Evolutionary conservation across 768 basidiomycete genomes (phyloP).

Genomic region (Leccinellum luteum): DNA sequence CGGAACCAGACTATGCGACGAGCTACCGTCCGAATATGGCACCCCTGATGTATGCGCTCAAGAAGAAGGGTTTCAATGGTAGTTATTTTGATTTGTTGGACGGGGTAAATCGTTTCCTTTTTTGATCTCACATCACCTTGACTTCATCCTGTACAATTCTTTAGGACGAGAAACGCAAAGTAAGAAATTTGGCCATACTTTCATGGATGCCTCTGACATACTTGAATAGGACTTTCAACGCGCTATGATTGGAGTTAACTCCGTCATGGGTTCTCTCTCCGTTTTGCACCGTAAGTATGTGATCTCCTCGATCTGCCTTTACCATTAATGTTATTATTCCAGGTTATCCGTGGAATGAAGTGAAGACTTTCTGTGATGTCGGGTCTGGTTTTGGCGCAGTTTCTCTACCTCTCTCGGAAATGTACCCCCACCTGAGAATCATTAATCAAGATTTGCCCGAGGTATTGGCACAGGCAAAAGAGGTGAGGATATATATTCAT

Average conservation of each 20-base stretch:
- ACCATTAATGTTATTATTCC: background rate
- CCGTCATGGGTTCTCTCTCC: constrained; percentile 23
- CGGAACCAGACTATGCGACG: constrained; percentile 22
- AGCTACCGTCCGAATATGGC: constrained; percentile 22
- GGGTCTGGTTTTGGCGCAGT: constrained; percentile 29
- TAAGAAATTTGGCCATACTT: background rate
- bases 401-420: constrained; percentile 24
- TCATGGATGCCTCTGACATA: background rate
- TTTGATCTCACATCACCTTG: background rate
- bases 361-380: constrained; percentile 27
- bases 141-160: background rate
- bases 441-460: constrained; percentile 29
- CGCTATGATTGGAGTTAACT: constrained; percentile 21
- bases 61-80: constrained; percentile 13
- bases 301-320: background rate
- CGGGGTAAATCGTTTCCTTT: constrained; percentile 14
- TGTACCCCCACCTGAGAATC: constrained; percentile 27
- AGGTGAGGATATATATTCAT: constrained; percentile 5
- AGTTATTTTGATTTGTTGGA: constrained; percentile 22
- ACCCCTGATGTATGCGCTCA: constrained; percentile 20
- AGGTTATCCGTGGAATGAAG: constrained; percentile 28
- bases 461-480: constrained; percentile 20
- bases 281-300: constrained; percentile 21
- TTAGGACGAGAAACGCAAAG: constrained; percentile 16
- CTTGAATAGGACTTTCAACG: constrained; percentile 19